Evolutionary conservation across 2,329 filamentous ascomycete species (phyloP).

Genomic region (Cladophialophora immunda): DNA sequence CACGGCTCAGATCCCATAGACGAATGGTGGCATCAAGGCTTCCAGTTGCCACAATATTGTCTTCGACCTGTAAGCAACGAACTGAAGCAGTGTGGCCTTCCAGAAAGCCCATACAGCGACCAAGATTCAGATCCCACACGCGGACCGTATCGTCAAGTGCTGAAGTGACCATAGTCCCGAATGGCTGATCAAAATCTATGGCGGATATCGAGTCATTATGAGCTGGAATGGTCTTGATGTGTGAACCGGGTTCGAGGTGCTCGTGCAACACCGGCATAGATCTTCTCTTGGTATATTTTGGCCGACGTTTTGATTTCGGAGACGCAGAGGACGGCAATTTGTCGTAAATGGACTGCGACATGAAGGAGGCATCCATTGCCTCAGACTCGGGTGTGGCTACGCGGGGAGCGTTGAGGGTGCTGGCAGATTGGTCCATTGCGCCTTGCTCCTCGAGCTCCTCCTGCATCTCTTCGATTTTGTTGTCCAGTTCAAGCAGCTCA

Average conservation of each 20-base stretch:
- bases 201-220: constrained; percentile 89
- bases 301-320: constrained; percentile 60
- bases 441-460: constrained; percentile 61
- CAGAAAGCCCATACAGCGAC: constrained; percentile 87
- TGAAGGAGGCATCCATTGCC: constrained; percentile 72
- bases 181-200: constrained; percentile 95
- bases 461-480: constrained; percentile 69
- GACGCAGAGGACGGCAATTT: constrained; percentile 71
- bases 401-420: constrained; percentile 45
- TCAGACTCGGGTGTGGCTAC: constrained; percentile 58
- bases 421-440: constrained; percentile 44
- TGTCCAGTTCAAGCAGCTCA: constrained; percentile 72
- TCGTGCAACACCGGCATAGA: constrained; percentile 97
- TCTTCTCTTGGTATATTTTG: constrained; percentile 66
- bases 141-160: constrained; percentile 91
- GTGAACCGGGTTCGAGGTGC: constrained; percentile 88
- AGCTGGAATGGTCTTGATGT: constrained; percentile 86
- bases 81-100: constrained; percentile 97
- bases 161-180: constrained; percentile 92
- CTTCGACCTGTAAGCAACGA: constrained; percentile 88
- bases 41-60: constrained; percentile 93
- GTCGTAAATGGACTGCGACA: constrained; percentile 97
- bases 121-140: constrained; percentile 96
- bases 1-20: constrained; percentile 91
- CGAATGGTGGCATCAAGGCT: constrained; percentile 94